These are phyloP conservation scores for Trichosporon coremiiforme DNA, from an alignment of 1,284 basidiomycete genomes.

Conservation along the genomic window DNA sequence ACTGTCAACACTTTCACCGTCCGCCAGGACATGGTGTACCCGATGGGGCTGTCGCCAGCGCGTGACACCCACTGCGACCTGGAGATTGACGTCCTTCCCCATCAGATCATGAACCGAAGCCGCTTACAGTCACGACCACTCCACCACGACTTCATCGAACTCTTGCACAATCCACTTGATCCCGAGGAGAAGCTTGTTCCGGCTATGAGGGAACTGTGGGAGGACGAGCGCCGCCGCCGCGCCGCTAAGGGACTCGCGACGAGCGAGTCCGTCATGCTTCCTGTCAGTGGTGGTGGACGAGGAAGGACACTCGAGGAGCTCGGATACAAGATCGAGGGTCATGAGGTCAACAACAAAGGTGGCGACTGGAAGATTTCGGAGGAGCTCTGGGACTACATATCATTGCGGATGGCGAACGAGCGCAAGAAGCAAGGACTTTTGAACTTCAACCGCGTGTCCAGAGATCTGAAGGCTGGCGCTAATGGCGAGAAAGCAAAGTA, in stretches of 20 bases:
- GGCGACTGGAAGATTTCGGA: conserved; percentile 54
- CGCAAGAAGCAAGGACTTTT: conserved; percentile 55
- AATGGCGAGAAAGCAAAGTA: conserved; percentile 49
- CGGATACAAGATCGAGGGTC: conserved; percentile 45
- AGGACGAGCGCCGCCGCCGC: conserved; percentile 80
- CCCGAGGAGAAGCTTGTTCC: conserved; percentile 77
- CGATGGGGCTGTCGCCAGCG: conserved; percentile 60
- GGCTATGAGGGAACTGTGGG: conserved; percentile 90
- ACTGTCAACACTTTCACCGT: conserved; percentile 41
- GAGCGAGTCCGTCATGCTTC: conserved; percentile 51
- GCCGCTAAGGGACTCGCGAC: conserved; percentile 61
- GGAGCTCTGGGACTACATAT: conserved; percentile 51
- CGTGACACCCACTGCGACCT: conserved; percentile 71
- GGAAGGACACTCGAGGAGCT: conserved; percentile 47
- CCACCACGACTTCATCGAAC: conserved; percentile 72
- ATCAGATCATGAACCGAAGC: conserved; percentile 82
- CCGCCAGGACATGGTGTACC: conserved; percentile 46
- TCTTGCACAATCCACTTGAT: conserved; percentile 58
- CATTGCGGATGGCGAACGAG: conserved; percentile 49
- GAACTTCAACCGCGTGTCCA: conserved; percentile 47
- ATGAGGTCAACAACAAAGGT: conserved; percentile 43
- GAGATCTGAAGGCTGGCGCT: conserved; percentile 35
- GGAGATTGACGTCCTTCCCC: conserved; percentile 79
- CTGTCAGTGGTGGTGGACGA: conserved; percentile 50
- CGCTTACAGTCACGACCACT: conserved; percentile 68